Evolutionary conservation across 1,284 basidiomycete species (phyloP).

Genomic region (Exsudoporus floridanus): DNA sequence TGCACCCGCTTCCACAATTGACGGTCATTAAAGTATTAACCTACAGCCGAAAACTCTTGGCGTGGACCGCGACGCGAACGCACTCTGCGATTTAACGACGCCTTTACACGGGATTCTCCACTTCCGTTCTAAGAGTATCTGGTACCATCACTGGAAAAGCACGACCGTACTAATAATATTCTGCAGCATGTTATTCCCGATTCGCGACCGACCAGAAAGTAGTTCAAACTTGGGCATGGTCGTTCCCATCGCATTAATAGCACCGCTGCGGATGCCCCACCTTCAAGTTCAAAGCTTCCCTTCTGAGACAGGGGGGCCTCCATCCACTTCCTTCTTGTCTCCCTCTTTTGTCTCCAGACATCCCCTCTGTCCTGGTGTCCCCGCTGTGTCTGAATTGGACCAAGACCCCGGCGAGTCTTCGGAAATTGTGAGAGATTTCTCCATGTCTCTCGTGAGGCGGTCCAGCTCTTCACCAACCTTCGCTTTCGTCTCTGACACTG

Average conservation of each 20-base stretch:
- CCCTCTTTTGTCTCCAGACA: background rate
- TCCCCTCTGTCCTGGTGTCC: background rate
- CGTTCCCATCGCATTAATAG: background rate
- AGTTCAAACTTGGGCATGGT: background rate
- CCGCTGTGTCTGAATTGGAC: background rate
- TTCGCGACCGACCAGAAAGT: background rate
- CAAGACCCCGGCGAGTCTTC: constrained; percentile 1
- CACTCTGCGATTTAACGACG: too few relatives aligned
- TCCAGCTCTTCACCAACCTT: constrained; percentile 37
- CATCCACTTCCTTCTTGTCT: background rate
- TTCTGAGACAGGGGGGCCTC: background rate
- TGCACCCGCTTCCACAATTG: background rate
- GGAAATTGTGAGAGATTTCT: constrained; percentile 29
- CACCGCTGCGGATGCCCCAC: too few relatives aligned
- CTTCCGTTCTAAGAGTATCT: background rate
- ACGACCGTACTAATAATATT: background rate
- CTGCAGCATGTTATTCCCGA: too few relatives aligned
- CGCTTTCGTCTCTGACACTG: constrained; percentile 10
- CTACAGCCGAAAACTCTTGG: too few relatives aligned
- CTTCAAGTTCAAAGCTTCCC: constrained; percentile 6
- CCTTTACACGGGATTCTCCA: too few relatives aligned
- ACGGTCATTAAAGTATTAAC: constrained; percentile 10
- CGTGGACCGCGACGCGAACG: too few relatives aligned
- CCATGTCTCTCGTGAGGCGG: constrained; percentile 35
- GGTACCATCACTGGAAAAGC: too few relatives aligned